Conservation (phyloP, 371 early-diverging fungal genomes). For the Mortierella sp. region DNA sequence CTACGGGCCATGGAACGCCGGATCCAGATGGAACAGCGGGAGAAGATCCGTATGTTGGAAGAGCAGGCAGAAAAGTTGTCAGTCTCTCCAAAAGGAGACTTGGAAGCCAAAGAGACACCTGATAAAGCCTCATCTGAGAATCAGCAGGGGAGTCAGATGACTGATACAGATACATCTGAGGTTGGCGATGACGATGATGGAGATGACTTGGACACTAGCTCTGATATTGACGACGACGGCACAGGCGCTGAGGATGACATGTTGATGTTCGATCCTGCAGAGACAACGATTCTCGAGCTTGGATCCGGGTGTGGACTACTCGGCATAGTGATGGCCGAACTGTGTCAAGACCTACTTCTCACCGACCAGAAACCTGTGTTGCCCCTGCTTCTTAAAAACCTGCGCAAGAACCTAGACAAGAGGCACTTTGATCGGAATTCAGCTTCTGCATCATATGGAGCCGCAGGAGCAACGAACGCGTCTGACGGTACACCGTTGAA, state of each 20-base stretch:
- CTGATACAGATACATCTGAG: background rate
- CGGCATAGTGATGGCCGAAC: slow-evolving; percentile 46
- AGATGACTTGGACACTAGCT: background rate
- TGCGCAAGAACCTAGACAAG: slow-evolving; percentile 46
- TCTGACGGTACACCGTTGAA: background rate
- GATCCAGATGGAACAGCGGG: slow-evolving; percentile 2
- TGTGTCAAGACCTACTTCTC: slow-evolving; percentile 35
- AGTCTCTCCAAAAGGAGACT: slow-evolving; percentile 23
- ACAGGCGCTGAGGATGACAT: slow-evolving; percentile 7
- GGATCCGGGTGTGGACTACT: slow-evolving; percentile 52
- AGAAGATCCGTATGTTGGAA: slow-evolving; percentile 29
- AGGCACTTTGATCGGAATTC: slow-evolving; percentile 39
- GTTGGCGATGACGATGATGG: background rate
- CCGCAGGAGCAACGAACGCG: background rate
- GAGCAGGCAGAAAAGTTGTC: slow-evolving; percentile 28
- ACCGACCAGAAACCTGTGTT: slow-evolving; percentile 48
- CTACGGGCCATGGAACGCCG: background rate
- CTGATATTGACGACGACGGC: slow-evolving; percentile 15
- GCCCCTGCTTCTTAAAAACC: slow-evolving; percentile 41
- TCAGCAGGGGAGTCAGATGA: background rate
- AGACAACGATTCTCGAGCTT: slow-evolving; percentile 40
- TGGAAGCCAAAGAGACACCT: slow-evolving; percentile 3
- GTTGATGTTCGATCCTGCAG: slow-evolving; percentile 33
- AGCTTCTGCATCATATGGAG: background rate
- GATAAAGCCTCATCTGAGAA: background rate